Percentiles rank a stretch among this genome's conserved stretches.
Conservation (phyloP, 1,139 yeast species). For the Nakaseomyces uthaithaninus region DNA sequence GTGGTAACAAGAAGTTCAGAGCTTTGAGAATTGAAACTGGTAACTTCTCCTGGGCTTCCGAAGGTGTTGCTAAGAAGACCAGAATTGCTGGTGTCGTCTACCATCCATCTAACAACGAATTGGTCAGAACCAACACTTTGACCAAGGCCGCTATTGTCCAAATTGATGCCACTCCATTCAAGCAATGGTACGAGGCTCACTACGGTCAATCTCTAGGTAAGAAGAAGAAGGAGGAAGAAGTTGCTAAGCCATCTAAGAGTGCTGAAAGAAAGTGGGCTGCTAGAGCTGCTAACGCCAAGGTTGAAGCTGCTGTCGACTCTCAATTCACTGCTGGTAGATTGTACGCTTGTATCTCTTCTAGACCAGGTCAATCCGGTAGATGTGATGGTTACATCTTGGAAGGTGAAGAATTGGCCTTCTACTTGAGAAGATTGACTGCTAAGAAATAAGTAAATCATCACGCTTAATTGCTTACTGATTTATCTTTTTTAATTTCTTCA, state of each 20-base stretch:
- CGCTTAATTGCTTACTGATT: background rate
- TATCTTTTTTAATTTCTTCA: background rate
- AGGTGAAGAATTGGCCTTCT: slow-evolving; percentile 99
- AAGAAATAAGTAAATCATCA: slow-evolving; percentile 57
- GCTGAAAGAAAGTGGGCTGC: slow-evolving; percentile 86
- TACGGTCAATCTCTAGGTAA: slow-evolving; percentile 93
- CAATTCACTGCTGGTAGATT: slow-evolving; percentile 99
- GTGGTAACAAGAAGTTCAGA: slow-evolving; percentile 99
- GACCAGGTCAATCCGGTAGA: slow-evolving; percentile 99
- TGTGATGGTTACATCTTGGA: slow-evolving; percentile 99
- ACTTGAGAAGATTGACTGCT: slow-evolving; percentile 98
- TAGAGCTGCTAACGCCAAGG: slow-evolving; percentile 76
- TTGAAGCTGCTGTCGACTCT: slow-evolving; percentile 84
- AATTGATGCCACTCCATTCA: slow-evolving; percentile 99
- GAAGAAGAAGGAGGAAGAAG: slow-evolving; percentile 45
- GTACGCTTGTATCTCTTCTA: slow-evolving; percentile 96
- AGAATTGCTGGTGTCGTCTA: slow-evolving; percentile 95
- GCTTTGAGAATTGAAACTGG: slow-evolving; percentile 99
- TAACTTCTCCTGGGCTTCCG: slow-evolving; percentile 99
- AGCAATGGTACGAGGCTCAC: slow-evolving; percentile 98
- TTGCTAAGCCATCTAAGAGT: slow-evolving; percentile 64
- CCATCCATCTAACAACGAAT: slow-evolving; percentile 99
- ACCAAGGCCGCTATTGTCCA: slow-evolving; percentile 98
- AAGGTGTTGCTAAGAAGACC: slow-evolving; percentile 97
- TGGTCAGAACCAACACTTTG: slow-evolving; percentile 98